Base-by-base conservation (phyloP, 179 eudicot species). In the Corrigiola litoralis region DNA sequence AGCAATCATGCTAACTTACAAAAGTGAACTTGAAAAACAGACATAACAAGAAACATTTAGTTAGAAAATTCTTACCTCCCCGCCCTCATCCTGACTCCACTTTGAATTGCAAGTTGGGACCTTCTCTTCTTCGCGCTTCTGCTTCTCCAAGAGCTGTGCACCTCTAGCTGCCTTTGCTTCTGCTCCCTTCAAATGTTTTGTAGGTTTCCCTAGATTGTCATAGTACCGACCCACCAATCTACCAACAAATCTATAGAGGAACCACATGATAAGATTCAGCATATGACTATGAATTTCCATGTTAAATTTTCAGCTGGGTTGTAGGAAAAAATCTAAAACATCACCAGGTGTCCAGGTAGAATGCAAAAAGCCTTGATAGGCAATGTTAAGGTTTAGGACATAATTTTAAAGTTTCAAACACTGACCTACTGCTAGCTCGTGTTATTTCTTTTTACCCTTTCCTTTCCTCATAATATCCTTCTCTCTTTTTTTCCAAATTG, bases 151-250 rank as follows among this genome's bases (percentile, higher is more conserved):
- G 57, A 92, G 80, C 58, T 87, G 96, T 68, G 95, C 91, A 50
- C 98, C 98, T 79, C 92, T 81, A 38, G 88, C 95, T 29, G 96
- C 97, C 86, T 92, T 92, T 55, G 92, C 87, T 83, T 90, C 98
- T 40, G 83, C 96, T 66, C 87, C 95, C 75, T 87, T 87, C 75
- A 90, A 77, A 68, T 92, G 74, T 65, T 92, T 92, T 44, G 95
- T 90, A 42, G 96, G 87, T 17, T 68, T 75, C 63, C 97, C 98
- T 55, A 81, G 68, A 25, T 60, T 68, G 65, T 85, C 84, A 45
- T 92, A 92, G 74, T 92, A 92, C 1, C 90, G 87, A 23, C 98
- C 98, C 24, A 90, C 81, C 55, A 92, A 78, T 76, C 71, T 85
- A 31, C 98, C 98, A 32, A 80, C 84, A 76, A 44, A 82, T 81